These are phyloP conservation scores for Volvariella surrecta DNA, from an alignment of 1,284 basidiomycete species.

Conservation along the genomic window DNA sequence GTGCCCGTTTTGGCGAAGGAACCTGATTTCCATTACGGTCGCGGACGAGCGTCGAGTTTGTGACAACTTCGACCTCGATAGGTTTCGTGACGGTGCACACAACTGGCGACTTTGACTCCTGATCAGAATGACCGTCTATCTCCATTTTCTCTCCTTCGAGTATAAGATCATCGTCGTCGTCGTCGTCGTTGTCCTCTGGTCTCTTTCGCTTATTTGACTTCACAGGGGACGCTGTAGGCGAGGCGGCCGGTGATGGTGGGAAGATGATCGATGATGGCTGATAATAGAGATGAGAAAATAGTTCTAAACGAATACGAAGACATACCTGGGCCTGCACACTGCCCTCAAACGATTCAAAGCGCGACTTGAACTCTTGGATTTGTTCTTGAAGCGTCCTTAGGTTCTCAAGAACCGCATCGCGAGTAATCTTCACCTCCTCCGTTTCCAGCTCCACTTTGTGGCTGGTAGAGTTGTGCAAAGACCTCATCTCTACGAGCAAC, in stretches of 20 bases:
- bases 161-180: slow-evolving; percentile 17
- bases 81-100: too few species aligned
- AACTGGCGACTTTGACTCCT: background rate
- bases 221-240: too few species aligned
- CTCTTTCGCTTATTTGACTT: slow-evolving; percentile 37
- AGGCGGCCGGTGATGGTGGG: slow-evolving; percentile 6
- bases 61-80: too few species aligned
- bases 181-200: slow-evolving; percentile 21
- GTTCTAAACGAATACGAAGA: background rate
- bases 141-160: background rate
- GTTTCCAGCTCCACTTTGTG: slow-evolving; percentile 27
- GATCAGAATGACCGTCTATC: background rate
- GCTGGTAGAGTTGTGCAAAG: slow-evolving; percentile 21
- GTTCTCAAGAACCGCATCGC: slow-evolving; percentile 17
- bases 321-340: background rate
- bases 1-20: slow-evolving; percentile 36
- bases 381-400: slow-evolving; percentile 12
- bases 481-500: slow-evolving; percentile 20
- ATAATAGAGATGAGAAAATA: background rate
- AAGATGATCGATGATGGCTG: background rate
- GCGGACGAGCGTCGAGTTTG: slow-evolving; percentile 3
- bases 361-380: slow-evolving; percentile 1
- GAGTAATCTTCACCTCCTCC: slow-evolving; percentile 21
- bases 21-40: background rate
- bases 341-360: background rate